phyloP scores from a whole-genome alignment of 305 asterid species.

The Rubia tinctorum region DNA sequence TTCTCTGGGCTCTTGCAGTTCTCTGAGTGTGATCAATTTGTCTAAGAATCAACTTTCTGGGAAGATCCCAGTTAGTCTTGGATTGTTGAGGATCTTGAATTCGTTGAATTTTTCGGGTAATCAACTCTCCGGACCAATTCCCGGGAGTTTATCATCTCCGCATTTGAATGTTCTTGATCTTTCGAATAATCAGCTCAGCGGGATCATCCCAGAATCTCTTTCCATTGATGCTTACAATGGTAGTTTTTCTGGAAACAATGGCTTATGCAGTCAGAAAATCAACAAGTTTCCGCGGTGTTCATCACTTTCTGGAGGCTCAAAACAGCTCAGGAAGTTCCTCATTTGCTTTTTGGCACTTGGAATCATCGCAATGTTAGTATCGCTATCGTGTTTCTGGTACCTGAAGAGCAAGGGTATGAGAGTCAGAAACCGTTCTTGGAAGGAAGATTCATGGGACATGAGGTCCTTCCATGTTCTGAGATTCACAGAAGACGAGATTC shows the following conservation, averaged over 20 bases:
- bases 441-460: slow-evolving; percentile 72
- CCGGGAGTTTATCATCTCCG: slow-evolving; percentile 51
- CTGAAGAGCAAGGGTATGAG: slow-evolving; percentile 37
- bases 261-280: slow-evolving; percentile 61
- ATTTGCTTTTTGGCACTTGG: slow-evolving; percentile 40
- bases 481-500: slow-evolving; percentile 83
- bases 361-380: slow-evolving; percentile 33
- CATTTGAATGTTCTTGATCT: slow-evolving; percentile 74
- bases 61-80: slow-evolving; percentile 51
- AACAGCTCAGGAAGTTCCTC: slow-evolving; percentile 36
- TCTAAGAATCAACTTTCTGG: slow-evolving; percentile 62
- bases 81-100: slow-evolving; percentile 55
- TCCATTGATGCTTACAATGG: slow-evolving; percentile 56
- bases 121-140: slow-evolving; percentile 70
- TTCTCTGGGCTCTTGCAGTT: slow-evolving; percentile 58
- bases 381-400: slow-evolving; percentile 37
- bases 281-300: slow-evolving; percentile 51
- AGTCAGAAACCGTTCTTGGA: slow-evolving; percentile 43
- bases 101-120: slow-evolving; percentile 70
- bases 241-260: slow-evolving; percentile 66
- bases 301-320: slow-evolving; percentile 25
- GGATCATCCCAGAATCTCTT: slow-evolving; percentile 67
- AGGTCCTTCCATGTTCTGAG: slow-evolving; percentile 75
- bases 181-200: slow-evolving; percentile 61
- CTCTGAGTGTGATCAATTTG: slow-evolving; percentile 56